phyloP scores from a whole-genome alignment of 352 stramenopile genomes.

The Phytopythium sindhum region DNA sequence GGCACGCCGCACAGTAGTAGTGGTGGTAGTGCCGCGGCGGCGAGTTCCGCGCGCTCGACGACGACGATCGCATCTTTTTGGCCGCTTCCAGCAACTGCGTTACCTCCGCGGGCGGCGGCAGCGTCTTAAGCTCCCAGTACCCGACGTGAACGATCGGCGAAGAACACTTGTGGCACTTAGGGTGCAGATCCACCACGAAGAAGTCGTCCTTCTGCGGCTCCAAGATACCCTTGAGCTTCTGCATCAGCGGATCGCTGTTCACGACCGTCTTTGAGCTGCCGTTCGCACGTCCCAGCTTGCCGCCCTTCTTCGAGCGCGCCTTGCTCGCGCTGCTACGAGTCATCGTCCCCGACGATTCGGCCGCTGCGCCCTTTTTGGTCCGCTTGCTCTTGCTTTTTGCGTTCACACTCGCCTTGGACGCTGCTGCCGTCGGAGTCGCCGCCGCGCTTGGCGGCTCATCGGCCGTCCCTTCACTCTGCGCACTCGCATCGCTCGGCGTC shows the following conservation, averaged over 20 bases:
- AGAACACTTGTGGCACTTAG: conserved; percentile 86
- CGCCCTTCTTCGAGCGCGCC: conserved; percentile 63
- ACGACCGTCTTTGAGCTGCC: conserved; percentile 70
- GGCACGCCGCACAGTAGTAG: conserved; percentile 71
- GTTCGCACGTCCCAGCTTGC: conserved; percentile 29
- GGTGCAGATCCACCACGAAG: conserved; percentile 96
- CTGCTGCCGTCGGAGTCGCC: conserved; percentile 17
- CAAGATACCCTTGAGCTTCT: conserved; percentile 96
- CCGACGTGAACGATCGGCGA: conserved; percentile 79
- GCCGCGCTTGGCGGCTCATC: conserved; percentile 10
- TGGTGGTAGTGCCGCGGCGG: conserved; percentile 81
- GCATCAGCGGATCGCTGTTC: conserved; percentile 95
- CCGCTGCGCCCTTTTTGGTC: conserved; percentile 30
- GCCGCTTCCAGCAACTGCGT: conserved; percentile 75
- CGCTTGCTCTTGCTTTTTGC: conserved; percentile 75
- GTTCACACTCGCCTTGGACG: conserved; percentile 22
- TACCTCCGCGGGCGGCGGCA: conserved; percentile 54
- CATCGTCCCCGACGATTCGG: conserved; percentile 46
- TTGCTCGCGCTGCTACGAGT: conserved; percentile 66
- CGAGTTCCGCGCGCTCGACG: conserved; percentile 60
- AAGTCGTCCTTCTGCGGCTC: conserved; percentile 99
- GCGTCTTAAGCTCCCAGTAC: conserved; percentile 84
- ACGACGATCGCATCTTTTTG: conserved; percentile 63
- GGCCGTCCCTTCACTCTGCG: conserved; percentile 22
- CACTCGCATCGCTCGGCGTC: conserved; percentile 36